Conservation (phyloP, 83 land plant genomes). For the Diphasiastrum complanatum region DNA sequence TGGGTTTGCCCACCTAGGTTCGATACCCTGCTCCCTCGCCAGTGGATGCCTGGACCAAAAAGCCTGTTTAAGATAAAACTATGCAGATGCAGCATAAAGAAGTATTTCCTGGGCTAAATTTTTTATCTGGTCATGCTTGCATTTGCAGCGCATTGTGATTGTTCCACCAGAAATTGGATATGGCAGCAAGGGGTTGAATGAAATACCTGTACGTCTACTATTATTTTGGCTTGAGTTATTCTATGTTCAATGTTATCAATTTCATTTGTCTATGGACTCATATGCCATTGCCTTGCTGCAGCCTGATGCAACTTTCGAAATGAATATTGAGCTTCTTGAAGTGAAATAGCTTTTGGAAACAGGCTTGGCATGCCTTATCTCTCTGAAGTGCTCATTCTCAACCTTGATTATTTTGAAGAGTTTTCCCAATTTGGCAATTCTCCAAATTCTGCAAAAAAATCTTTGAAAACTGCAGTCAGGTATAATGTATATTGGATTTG, state of each 20-base stretch:
- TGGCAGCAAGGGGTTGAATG: constrained; percentile 74
- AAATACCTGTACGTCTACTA: constrained; percentile 45
- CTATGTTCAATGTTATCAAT: neutral
- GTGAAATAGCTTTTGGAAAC: constrained; percentile 36
- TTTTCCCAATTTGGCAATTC: too few relatives aligned
- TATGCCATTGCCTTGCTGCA: constrained; percentile 29
- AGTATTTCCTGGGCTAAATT: neutral
- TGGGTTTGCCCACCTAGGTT: too few relatives aligned
- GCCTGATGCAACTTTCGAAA: constrained; percentile 72
- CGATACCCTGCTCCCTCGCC: too few relatives aligned
- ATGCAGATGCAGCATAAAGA: too few relatives aligned
- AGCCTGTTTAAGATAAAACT: neutral
- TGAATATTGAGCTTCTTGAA: constrained; percentile 67
- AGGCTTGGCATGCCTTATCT: too few relatives aligned
- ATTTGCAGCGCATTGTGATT: constrained; percentile 71
- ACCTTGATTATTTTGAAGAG: too few relatives aligned
- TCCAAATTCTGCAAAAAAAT: too few relatives aligned
- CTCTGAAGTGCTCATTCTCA: too few relatives aligned
- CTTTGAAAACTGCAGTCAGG: too few relatives aligned
- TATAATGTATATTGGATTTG: too few relatives aligned
- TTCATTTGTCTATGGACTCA: neutral
- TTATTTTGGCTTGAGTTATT: neutral
- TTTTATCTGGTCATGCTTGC: neutral
- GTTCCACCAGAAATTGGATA: constrained; percentile 88
- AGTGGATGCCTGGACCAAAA: too few relatives aligned